These are phyloP conservation scores for Scleroderma citrinum DNA, from an alignment of 768 basidiomycete species.

Conservation along the genomic window DNA sequence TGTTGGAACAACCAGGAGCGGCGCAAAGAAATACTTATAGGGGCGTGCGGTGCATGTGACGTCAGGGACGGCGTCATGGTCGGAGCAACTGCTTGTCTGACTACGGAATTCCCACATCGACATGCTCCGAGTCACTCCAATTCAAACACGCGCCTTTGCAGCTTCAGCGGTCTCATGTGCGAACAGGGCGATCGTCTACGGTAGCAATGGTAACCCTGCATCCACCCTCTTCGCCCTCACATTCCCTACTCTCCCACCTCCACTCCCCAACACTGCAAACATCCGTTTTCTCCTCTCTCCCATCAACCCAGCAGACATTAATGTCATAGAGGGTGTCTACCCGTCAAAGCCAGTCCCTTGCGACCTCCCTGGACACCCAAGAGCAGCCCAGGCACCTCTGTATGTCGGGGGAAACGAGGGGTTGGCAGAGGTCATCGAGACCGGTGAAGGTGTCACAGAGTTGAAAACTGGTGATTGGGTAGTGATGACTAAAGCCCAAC, in stretches of 20 bases:
- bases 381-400: constrained; percentile 27
- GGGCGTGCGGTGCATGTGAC: constrained; percentile 19
- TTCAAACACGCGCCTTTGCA: constrained; percentile 18
- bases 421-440: constrained; percentile 55
- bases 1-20: background rate
- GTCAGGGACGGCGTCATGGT: constrained; percentile 15
- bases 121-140: too few species aligned
- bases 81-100: too few species aligned
- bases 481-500: constrained; percentile 58
- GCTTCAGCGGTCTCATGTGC: constrained; percentile 26
- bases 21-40: constrained; percentile 1
- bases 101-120: too few species aligned
- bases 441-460: constrained; percentile 48
- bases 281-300: constrained; percentile 65
- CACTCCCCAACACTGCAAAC: constrained; percentile 54
- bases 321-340: constrained; percentile 80
- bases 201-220: constrained; percentile 52
- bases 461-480: constrained; percentile 66
- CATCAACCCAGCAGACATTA: constrained; percentile 79
- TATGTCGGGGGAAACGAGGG: constrained; percentile 78
- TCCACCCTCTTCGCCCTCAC: constrained; percentile 51
- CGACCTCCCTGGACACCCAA: constrained; percentile 26
- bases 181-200: constrained; percentile 65
- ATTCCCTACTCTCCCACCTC: constrained; percentile 47
- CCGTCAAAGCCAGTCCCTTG: constrained; percentile 50